phyloP scores from a whole-genome alignment of 441 rosid species.

The Populus hybrid region DNA sequence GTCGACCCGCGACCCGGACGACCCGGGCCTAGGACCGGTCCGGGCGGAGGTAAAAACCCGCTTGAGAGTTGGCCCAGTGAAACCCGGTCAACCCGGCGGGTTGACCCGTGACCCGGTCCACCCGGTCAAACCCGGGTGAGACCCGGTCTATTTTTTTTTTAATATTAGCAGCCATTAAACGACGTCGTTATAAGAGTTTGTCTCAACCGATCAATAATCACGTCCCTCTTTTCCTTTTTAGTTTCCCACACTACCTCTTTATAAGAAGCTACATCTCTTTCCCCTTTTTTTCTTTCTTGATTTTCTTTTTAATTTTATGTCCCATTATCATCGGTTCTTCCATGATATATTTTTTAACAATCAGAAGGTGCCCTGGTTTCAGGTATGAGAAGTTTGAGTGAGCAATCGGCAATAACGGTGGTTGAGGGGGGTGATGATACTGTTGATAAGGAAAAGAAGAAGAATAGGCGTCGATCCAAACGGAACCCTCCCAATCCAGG shows the following conservation, averaged over 20 bases:
- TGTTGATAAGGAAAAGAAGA: neutral
- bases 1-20: too few relatives aligned
- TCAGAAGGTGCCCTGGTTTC: constrained; percentile 51
- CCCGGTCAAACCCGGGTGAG: too few relatives aligned
- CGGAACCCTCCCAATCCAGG: constrained; percentile 41
- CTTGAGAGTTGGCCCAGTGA: too few relatives aligned
- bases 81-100: too few relatives aligned
- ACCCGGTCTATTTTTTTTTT: too few relatives aligned
- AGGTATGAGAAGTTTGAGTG: neutral
- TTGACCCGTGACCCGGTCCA: too few relatives aligned
- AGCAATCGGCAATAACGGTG: neutral
- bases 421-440: neutral
- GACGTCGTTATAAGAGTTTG: neutral
- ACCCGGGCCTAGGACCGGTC: too few relatives aligned
- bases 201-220: constrained; percentile 66
- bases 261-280: too few relatives aligned
- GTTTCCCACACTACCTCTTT: constrained; percentile 3
- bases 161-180: too few relatives aligned
- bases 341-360: constrained; percentile 25
- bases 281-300: too few relatives aligned
- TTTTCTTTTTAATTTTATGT: neutral
- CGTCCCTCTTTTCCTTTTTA: constrained; percentile 29
- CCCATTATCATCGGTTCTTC: neutral
- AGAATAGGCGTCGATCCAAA: constrained; percentile 38
- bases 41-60: too few relatives aligned